A percentile compares a stretch with the other conserved stretches of the same genome.
phyloP scores from a whole-genome alignment of 208 protist species.

The Phytomonas francai region DNA sequence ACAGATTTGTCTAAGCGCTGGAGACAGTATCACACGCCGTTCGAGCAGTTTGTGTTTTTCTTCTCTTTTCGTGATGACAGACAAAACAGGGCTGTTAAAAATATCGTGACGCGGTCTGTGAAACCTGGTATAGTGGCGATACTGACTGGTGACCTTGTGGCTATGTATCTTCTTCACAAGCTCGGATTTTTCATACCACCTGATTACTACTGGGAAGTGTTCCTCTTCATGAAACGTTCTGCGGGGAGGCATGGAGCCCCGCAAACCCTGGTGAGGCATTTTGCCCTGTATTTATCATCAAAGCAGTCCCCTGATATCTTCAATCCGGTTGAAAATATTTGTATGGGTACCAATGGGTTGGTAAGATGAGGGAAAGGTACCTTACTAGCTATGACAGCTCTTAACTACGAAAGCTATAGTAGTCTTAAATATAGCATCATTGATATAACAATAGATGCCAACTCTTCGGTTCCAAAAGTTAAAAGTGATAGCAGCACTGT shows the following conservation, averaged over 20 bases:
- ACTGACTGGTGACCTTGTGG: conserved; percentile 58
- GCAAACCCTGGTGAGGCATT: conserved; percentile 63
- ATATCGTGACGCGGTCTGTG: conserved; percentile 71
- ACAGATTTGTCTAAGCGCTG: conserved; percentile 84
- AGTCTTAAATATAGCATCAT: background rate
- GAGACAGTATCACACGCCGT: conserved; percentile 64
- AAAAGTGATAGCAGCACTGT: background rate
- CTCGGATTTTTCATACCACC: conserved; percentile 76
- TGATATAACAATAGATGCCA: background rate
- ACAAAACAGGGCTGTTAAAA: conserved; percentile 38
- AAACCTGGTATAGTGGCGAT: conserved; percentile 82
- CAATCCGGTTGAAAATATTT: conserved; percentile 48
- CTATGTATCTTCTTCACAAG: conserved; percentile 63
- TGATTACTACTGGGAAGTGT: conserved; percentile 84
- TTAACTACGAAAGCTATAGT: background rate
- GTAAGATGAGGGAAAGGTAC: background rate
- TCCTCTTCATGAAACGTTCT: conserved; percentile 56
- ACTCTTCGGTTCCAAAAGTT: background rate
- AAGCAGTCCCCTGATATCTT: conserved; percentile 37
- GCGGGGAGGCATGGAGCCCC: conserved; percentile 29
- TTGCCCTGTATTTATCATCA: conserved; percentile 49
- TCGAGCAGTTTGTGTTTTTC: conserved; percentile 86
- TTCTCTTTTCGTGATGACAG: conserved; percentile 66
- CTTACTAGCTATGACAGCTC: background rate
- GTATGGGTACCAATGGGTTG: conserved; percentile 8